Evolutionary conservation across 2,329 filamentous ascomycete species (phyloP), one percentile per base, ranked within the genome.

Genomic region (Geosmithia flava): DNA sequence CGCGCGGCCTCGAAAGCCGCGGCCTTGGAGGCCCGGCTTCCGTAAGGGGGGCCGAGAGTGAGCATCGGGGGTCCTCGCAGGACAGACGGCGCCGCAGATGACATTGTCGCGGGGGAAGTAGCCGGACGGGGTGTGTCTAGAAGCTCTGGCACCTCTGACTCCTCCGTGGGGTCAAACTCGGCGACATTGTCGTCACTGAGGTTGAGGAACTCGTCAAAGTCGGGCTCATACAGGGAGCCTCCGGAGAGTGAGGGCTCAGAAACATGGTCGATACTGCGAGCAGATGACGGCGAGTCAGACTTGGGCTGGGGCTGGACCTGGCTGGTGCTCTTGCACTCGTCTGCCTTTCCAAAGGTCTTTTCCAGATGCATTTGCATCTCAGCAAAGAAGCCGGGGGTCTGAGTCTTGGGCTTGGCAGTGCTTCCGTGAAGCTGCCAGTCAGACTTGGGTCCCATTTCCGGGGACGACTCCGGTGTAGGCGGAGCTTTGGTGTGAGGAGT

Each of bases 181-280:
- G 75, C 74, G 51, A 80, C 76, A 48, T 80, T 76, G 29, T 80
- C 75, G 50, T 80, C 76, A 49, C 68, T 73, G 6, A 80, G 62
- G 19, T 67, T 65, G 47, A 76, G 63, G 47, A 80, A 78, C 40
- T 80, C 76, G 17, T 68, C 66, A 20, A 78, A 61, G 39, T 69
- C 69, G 6, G 75, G 75, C 53, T 78, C 75, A 44, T 64, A 62
- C 3, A 78, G 64, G 2, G 68, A 63, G 1, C 62, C 58, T 48
- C 63, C 64, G 27, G 57, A 54, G 17, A 60, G 56, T 2, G 61
- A 59, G 45, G 49, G 37, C 45, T 53, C 52, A 33, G 53, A 41
- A 11, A 37, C 33, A 16, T 37, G 5, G 33, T 37, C 33, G 15
- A 37, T 37, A 13, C 33, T 37, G 33, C 33, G 33, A 37, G 33